These are phyloP conservation scores for Penicillium sp. DNA, from an alignment of 2,329 filamentous ascomycete species.

Conservation along the genomic window DNA sequence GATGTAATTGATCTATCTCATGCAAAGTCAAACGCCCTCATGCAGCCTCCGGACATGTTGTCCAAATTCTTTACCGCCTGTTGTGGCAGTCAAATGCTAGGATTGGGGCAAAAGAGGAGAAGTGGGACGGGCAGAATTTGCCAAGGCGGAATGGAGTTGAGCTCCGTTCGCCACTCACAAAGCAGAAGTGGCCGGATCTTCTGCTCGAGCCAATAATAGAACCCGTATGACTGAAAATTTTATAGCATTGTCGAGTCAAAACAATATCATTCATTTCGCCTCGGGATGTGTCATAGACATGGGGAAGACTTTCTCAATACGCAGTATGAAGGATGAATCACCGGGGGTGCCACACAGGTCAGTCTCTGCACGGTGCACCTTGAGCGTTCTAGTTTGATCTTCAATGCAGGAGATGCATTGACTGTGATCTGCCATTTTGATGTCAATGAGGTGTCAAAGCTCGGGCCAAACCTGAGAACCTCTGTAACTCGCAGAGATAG, in stretches of 20 bases:
- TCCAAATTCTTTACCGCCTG: conserved; percentile 18
- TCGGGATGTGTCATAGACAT: conserved; percentile 10
- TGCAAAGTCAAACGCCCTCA: conserved; percentile 16
- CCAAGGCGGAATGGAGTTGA: conserved; percentile 16
- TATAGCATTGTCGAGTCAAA: neutral
- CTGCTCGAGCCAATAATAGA: conserved; percentile 13
- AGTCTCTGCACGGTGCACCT: conserved; percentile 8
- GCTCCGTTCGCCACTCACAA: conserved; percentile 21
- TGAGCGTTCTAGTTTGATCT: neutral
- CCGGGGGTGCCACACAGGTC: conserved; percentile 17
- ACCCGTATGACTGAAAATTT: neutral
- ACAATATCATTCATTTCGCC: conserved; percentile 29
- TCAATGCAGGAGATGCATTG: too few relatives aligned
- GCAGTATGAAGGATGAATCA: conserved; percentile 24
- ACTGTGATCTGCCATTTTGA: too few relatives aligned
- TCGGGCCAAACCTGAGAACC: too few relatives aligned
- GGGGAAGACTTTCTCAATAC: conserved; percentile 1
- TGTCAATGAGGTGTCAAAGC: too few relatives aligned
- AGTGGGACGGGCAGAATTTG: neutral
- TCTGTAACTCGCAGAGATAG: too few relatives aligned
- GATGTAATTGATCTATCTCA: conserved; percentile 18
- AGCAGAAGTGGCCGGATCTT: conserved; percentile 9
- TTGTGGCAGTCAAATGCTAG: neutral
- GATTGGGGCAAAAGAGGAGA: neutral
- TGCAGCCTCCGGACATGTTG: conserved; percentile 11